Evolutionary conservation across 345 rosid genomes (phyloP), one percentile per base, ranked within the genome.

Genomic region (Rubroshorea leprosula): DNA sequence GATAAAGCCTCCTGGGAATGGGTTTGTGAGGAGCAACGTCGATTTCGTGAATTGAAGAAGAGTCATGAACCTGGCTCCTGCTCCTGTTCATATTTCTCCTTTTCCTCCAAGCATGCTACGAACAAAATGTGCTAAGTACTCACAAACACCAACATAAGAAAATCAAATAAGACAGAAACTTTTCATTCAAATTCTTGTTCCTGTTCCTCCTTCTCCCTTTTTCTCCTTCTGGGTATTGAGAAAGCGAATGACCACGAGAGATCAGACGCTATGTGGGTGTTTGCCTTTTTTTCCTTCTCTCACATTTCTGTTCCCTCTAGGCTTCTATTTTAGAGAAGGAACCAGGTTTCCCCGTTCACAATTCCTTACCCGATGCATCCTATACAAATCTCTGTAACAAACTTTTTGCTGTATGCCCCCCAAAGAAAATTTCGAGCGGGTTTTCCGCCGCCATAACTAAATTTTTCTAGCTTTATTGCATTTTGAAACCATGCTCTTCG

Each of bases 1-100:
- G 82, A 69, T 77, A 86, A 35, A 83, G 76, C 78, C 80, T 80
- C 76, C 35, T 75, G 62, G 76, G 72, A 13, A 6, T 35, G 41
- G 41, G 41, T 35, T 13, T 35, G 12, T 35, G 12, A 3, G 41
- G 41, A 13, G 41, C 5, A 35, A 35, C 12, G 41, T 35, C 41
- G 9, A 35, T 13, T 10, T 35, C 41, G 7, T 35, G 41, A 35
- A 35, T 6, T 10, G 41, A 6, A 35, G 41, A 35, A 35, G 41
- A 35, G 12, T 35, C 41, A 35, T 35, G 12, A 35, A 35, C 41
- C 41, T 35, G 41, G 11, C 41, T 35, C 12, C 9, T 35, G 11
- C 41, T 35, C 12, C 9, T 35, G 41, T 35, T 35, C 41, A 35
- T 35, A 13, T 35, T 35, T 35, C 41, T 35, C 41, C 41, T 35